Conservation (phyloP, 257 asterid species). For the Verbascum thapsus region DNA sequence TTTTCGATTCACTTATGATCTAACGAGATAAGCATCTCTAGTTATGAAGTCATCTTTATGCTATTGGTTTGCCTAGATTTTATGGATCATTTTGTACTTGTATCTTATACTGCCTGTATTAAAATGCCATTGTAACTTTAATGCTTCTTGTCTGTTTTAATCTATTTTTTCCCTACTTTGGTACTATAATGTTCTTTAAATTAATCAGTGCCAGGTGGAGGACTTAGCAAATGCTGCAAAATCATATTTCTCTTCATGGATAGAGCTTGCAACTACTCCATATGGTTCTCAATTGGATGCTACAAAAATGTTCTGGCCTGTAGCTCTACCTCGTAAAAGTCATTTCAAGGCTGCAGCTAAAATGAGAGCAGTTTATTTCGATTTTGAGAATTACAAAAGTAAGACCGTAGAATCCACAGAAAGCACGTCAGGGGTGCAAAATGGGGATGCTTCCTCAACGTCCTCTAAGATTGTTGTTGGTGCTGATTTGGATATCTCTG, state of each 20-base stretch:
- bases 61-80: too few species aligned
- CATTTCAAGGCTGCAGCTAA: conserved; percentile 97
- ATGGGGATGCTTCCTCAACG: conserved; percentile 58
- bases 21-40: too few species aligned
- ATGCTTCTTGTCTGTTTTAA: too few species aligned
- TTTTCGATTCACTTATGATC: too few species aligned
- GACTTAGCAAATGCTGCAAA: conserved; percentile 82
- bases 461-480: conserved; percentile 92
- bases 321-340: conserved; percentile 94
- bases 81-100: too few species aligned
- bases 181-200: too few species aligned
- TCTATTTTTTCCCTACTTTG: too few species aligned
- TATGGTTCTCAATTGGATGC: conserved; percentile 85
- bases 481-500: conserved; percentile 83
- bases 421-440: conserved; percentile 53
- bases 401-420: conserved; percentile 50
- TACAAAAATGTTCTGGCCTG: conserved; percentile 96
- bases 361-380: conserved; percentile 82
- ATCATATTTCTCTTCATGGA: conserved; percentile 79
- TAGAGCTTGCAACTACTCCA: conserved; percentile 91
- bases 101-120: too few species aligned
- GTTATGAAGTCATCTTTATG: too few species aligned
- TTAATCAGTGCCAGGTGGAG: conserved; percentile 77
- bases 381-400: conserved; percentile 52
- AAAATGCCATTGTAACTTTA: too few species aligned